These are phyloP conservation scores for Plasmodium coatneyi DNA, from an alignment of 169 alveolate genomes.

Conservation along the genomic window DNA sequence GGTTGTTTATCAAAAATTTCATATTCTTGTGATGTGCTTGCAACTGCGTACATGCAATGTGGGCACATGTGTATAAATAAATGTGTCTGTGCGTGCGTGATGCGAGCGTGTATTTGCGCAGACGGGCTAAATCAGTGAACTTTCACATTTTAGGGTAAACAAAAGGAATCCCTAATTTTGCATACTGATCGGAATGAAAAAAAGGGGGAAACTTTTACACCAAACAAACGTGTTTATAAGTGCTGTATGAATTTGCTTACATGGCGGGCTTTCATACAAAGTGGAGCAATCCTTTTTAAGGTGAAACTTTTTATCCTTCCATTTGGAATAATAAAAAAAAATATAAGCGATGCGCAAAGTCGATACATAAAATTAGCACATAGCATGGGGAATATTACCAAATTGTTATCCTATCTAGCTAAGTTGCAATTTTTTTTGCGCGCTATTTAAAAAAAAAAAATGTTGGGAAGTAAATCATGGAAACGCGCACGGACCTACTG, in stretches of 20 bases:
- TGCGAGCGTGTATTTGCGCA: not conserved
- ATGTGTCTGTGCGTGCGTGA: not conserved
- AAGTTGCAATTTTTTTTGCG: not conserved
- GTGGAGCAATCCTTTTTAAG: not conserved
- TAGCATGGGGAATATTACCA: not conserved
- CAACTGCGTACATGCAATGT: not conserved
- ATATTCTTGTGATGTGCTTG: not conserved
- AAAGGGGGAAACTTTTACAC: not conserved
- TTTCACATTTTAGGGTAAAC: not conserved
- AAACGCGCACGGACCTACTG: not conserved
- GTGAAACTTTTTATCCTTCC: not conserved
- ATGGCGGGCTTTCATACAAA: not conserved
- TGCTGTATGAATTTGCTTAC: not conserved
- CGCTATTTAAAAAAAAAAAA: not conserved
- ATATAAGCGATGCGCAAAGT: not conserved
- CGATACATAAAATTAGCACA: not conserved
- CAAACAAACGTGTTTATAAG: not conserved
- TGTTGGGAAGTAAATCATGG: not conserved
- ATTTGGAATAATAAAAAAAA: not conserved
- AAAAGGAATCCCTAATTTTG: not conserved
- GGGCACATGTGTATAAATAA: not conserved
- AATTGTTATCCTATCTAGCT: not conserved
- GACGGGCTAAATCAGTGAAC: not conserved
- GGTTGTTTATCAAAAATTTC: slow-evolving; percentile 32
- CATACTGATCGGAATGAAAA: not conserved